These are phyloP conservation scores for Diaporthe sp. DNA, from an alignment of 2,329 filamentous ascomycete species.

Conservation along the genomic window DNA sequence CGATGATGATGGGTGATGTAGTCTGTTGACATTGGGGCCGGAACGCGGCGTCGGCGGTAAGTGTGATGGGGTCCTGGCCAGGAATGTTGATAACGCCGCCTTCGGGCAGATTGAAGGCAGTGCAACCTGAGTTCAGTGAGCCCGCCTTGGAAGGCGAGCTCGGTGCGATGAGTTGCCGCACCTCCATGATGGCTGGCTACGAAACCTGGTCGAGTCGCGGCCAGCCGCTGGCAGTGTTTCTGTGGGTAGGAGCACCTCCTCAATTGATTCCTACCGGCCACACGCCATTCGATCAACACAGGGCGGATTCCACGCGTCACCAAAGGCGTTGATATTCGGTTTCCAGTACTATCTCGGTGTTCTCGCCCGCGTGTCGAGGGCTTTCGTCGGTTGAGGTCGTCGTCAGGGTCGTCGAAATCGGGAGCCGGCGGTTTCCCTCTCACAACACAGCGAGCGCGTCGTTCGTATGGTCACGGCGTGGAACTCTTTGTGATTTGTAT, in stretches of 20 bases:
- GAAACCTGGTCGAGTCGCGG: conserved; percentile 42
- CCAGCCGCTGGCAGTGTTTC: conserved; percentile 41
- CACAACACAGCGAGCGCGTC: background rate
- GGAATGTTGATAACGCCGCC: conserved; percentile 63
- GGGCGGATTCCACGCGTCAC: background rate
- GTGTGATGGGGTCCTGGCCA: conserved; percentile 67
- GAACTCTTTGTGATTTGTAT: background rate
- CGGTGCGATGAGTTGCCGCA: conserved; percentile 42
- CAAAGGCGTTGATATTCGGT: background rate
- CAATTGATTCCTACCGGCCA: conserved; percentile 20
- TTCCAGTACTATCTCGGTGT: background rate
- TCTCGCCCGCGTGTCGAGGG: background rate
- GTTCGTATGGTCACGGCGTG: background rate
- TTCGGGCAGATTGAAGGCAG: conserved; percentile 54
- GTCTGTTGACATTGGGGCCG: conserved; percentile 66
- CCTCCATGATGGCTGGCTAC: conserved; percentile 46
- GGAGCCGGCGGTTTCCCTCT: background rate
- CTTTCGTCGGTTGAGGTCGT: background rate
- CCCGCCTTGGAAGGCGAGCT: conserved; percentile 39
- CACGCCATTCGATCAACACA: conserved; percentile 36
- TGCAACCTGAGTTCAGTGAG: conserved; percentile 41
- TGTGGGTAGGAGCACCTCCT: conserved; percentile 33
- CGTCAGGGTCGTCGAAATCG: background rate
- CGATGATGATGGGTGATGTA: conserved; percentile 55
- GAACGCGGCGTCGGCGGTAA: conserved; percentile 71